Evolutionary conservation across 495 filamentous ascomycete species (phyloP).

Genomic region (Penicillium mononematosum): DNA sequence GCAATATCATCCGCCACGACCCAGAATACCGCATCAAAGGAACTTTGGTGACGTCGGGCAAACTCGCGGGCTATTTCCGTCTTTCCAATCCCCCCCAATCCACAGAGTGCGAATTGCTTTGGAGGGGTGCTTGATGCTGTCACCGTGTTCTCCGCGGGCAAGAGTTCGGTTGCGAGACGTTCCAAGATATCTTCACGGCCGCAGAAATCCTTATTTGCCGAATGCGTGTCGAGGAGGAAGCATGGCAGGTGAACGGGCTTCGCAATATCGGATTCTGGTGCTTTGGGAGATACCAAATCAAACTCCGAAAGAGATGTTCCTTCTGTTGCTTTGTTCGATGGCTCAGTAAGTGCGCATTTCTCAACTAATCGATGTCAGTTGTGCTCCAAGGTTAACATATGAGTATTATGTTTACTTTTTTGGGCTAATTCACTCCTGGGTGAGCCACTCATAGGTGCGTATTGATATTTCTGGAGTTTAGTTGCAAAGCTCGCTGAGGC

Average conservation of each 20-base stretch:
- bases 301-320: conserved; percentile 20
- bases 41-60: conserved; percentile 20
- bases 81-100: conserved; percentile 44
- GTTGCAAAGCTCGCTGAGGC: not conserved
- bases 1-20: conserved; percentile 34
- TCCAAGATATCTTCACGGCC: conserved; percentile 30
- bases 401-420: not conserved
- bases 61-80: conserved; percentile 40
- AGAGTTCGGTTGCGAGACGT: conserved; percentile 22
- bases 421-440: conserved; percentile 17
- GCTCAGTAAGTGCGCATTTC: conserved; percentile 5
- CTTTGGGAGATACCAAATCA: not conserved
- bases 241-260: conserved; percentile 21
- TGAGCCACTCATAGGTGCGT: conserved; percentile 19
- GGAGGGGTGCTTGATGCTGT: conserved; percentile 11
- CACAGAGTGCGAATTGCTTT: conserved; percentile 33
- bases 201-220: conserved; percentile 28
- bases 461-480: conserved; percentile 16
- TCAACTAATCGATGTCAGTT: not conserved
- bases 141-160: conserved; percentile 21
- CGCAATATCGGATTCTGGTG: conserved; percentile 5
- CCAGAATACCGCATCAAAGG: conserved; percentile 46
- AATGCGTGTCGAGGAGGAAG: conserved; percentile 18
- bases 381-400: no score
- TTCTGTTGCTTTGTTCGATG: conserved; percentile 15